Percentiles rank a stretch among this genome's conserved stretches.
These are phyloP conservation scores for Suhomyces sp. DNA, from an alignment of 805 yeast species.

Conservation along the genomic window DNA sequence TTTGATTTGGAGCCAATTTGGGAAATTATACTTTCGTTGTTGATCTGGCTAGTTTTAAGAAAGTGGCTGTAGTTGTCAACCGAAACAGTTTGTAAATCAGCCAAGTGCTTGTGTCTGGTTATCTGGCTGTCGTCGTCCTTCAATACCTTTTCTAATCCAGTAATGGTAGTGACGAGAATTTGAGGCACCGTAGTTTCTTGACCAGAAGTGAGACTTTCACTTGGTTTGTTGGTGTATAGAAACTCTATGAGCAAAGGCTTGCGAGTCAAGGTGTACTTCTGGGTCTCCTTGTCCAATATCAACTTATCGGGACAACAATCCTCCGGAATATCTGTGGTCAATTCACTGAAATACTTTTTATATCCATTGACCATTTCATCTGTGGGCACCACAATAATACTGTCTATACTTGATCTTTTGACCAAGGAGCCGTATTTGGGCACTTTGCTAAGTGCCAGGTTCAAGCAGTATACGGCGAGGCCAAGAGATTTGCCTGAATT, in stretches of 20 bases:
- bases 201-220: slow-evolving; percentile 1
- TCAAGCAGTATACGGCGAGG: slow-evolving; percentile 17
- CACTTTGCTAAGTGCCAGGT: slow-evolving; percentile 15
- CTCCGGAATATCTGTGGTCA: slow-evolving; percentile 18
- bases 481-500: slow-evolving; percentile 22
- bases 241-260: slow-evolving; percentile 17
- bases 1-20: slow-evolving; percentile 13
- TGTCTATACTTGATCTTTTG: slow-evolving; percentile 11
- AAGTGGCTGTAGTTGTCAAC: slow-evolving; percentile 23
- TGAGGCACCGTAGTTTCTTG: slow-evolving; percentile 12
- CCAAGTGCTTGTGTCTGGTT: slow-evolving; percentile 4
- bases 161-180: slow-evolving; percentile 17
- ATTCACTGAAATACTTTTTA: slow-evolving; percentile 4
- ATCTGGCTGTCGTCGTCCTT: slow-evolving; percentile 1
- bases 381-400: slow-evolving; percentile 25
- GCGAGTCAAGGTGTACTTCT: slow-evolving; percentile 12
- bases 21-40: slow-evolving; percentile 4
- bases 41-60: slow-evolving; percentile 13
- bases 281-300: slow-evolving; percentile 3
- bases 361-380: slow-evolving; percentile 19
- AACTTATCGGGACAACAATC: slow-evolving; percentile 22
- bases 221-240: slow-evolving; percentile 4
- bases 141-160: slow-evolving; percentile 10
- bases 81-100: slow-evolving; percentile 15
- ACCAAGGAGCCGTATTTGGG: slow-evolving; percentile 17